Conservation (phyloP, 148 eudicot species). For the Nepenthes mirabilis region DNA sequence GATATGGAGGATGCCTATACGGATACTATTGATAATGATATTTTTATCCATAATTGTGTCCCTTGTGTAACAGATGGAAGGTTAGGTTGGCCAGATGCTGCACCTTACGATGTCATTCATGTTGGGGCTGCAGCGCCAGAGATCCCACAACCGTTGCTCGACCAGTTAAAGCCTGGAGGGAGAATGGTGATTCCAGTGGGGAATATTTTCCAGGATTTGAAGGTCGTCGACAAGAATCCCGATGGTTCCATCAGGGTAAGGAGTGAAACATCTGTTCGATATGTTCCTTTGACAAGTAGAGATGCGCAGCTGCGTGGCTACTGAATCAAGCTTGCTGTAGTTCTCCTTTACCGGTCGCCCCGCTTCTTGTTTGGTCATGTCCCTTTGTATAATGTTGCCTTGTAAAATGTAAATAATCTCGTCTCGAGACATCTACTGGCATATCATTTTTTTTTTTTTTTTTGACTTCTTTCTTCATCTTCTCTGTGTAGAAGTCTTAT, state of each 20-base stretch:
- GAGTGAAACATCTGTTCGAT: conserved; percentile 85
- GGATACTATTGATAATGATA: too few relatives aligned
- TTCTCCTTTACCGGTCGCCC: too few relatives aligned
- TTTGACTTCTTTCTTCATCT: too few relatives aligned
- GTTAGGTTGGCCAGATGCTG: conserved; percentile 30
- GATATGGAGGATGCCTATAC: too few relatives aligned
- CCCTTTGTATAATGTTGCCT: too few relatives aligned
- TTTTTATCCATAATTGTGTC: too few relatives aligned
- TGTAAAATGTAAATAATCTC: too few relatives aligned
- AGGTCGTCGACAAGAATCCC: conserved; percentile 67
- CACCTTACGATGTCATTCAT: conserved; percentile 30
- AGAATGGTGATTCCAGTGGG: conserved; percentile 95
- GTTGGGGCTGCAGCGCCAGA: conserved; percentile 94
- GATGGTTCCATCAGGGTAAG: conserved; percentile 63
- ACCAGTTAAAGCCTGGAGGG: conserved; percentile 96
- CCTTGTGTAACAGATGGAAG: conserved; percentile 24
- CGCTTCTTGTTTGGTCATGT: too few relatives aligned
- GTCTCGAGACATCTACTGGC: too few relatives aligned
- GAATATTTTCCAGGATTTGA: conserved; percentile 67
- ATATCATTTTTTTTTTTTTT: too few relatives aligned
- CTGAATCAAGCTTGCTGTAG: not conserved
- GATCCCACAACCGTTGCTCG: conserved; percentile 68
- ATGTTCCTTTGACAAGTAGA: conserved; percentile 84
- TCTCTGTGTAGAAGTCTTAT: too few relatives aligned
- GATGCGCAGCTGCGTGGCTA: conserved; percentile 69